Conservation (phyloP, 176 grass and related monocot species). For the Carex myosuroides region DNA sequence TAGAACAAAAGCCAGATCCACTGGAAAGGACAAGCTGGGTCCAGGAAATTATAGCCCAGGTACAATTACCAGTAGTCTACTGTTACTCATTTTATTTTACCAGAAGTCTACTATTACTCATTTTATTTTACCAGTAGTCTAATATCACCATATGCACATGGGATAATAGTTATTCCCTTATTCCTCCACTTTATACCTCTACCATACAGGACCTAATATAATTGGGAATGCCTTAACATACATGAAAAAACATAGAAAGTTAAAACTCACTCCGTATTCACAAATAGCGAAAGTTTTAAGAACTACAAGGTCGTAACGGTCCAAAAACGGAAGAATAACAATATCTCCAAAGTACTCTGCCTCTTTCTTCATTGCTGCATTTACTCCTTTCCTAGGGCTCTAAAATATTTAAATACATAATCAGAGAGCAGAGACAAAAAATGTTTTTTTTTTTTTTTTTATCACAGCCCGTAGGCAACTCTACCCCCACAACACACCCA, state of each 20-base stretch:
- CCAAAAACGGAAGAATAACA: constrained; percentile 80
- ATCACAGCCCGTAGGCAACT: too few relatives aligned
- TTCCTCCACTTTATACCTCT: neutral
- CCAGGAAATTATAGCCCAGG: neutral
- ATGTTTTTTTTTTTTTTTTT: too few relatives aligned
- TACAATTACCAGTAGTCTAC: neutral
- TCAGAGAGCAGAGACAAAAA: neutral
- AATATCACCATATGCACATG: neutral
- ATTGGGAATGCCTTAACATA: neutral
- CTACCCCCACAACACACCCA: too few relatives aligned
- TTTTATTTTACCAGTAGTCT: too few relatives aligned
- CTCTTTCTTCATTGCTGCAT: constrained; percentile 85
- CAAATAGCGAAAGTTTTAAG: constrained; percentile 95
- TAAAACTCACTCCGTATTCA: constrained; percentile 61
- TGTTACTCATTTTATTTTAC: neutral
- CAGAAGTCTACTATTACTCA: too few relatives aligned
- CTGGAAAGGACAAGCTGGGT: neutral
- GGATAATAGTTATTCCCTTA: neutral
- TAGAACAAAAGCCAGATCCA: neutral
- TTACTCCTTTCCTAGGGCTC: constrained; percentile 91
- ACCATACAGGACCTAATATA: neutral
- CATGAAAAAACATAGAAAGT: neutral
- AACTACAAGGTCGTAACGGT: constrained; percentile 88
- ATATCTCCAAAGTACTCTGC: constrained; percentile 82
- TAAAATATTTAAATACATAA: constrained; percentile 24